Base-by-base conservation (phyloP, 345 rosid genomes). In the Geranium rotundifolium region DNA sequence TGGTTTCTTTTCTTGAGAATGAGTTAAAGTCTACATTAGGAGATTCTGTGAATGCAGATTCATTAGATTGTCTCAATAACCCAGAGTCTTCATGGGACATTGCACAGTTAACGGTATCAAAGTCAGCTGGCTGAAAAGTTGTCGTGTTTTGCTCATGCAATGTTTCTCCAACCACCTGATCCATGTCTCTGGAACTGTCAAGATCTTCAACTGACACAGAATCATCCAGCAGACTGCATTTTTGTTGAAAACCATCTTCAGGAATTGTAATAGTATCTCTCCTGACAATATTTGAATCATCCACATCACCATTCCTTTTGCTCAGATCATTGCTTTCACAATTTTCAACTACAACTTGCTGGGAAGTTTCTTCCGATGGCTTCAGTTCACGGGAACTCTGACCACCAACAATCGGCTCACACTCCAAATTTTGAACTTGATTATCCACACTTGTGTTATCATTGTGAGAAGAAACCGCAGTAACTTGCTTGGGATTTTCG, bases 171-270 rank as follows among this genome's bases (percentile, higher is more conserved):
- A 50, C 61, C 55, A 67, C 27, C 13, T 56, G 64, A 54, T 54
- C 62, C 59, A 72, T 75, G 41, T 63, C 67, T 52, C 65, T 69
- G 61, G 80, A 77, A 67, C 66, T 61, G 73, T 70, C 68, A 62
- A 65, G 75, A 69, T 76, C 60, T 59, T 57, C 67, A 20, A 19
- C 58, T 12, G 59, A 56, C 62, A 56, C 61, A 58, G 56, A 60
- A 65, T 64, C 54, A 64, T 31, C 78, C 58, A 69, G 19, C 27
- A 54, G 62, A 57, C 57, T 67, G 29, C 31, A 50, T 41, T 66
- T 65, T 63, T 63, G 61, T 19, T n/a, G 67, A 62, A 63, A 59
- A 54, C 63, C 71, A 37, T 79, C 75, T 59, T 63, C 19, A 55
- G 52, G 15, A 7, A 46, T 46, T 9, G 52, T 46, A 14, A 20